Evolutionary conservation across 306 rosid genomes (phyloP), one percentile per base, ranked within the genome.

Genomic region (Gleditsia sinensis): DNA sequence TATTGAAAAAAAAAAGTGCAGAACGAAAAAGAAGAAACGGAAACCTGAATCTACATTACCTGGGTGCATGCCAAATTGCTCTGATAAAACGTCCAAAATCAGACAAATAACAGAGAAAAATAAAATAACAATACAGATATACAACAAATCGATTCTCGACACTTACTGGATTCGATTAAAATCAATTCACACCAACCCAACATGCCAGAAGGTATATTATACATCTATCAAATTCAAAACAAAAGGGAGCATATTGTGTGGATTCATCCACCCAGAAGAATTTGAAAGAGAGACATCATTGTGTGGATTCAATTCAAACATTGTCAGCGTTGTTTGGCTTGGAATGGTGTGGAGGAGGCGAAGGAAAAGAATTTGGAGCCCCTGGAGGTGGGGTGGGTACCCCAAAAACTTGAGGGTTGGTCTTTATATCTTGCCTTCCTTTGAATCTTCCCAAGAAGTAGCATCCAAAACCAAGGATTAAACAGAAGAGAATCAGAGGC

Each of bases 401-500:
- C 20, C 96, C 96, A 64, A 81, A 91, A 37, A 86, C 82, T 73
- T 91, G 98, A 2, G 97, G 83, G 19, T 79, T 86, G 34, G 84
- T 84, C 24, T 75, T 77, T 0, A 82, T 81, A 2, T 89, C 96
- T n/a, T 63, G 77, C 48, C 96, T 81, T 24, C 97, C 98, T 74
- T 80, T 91, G 0, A 75, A 53, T 81, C 88, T 83, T 55, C 97
- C 98, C 7, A 88, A 60, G 60, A 88, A 94, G 86, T 86, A 94
- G 69, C 97, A 94, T 2, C 98, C 97, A n/a, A 89, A 91, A 0
- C 97, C 94, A 3, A 94, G 84, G 10, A 88, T 7, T 2, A 94
- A n/a, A 56, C 85, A 78, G 78, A 94, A 89, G 4, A 94, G 3
- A 14, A 94, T 91, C 2, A 94, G 40, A 20, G 98, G 98, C 56